Conservation (phyloP, 1,284 basidiomycete species). For the Ustilago bromivora region DNA sequence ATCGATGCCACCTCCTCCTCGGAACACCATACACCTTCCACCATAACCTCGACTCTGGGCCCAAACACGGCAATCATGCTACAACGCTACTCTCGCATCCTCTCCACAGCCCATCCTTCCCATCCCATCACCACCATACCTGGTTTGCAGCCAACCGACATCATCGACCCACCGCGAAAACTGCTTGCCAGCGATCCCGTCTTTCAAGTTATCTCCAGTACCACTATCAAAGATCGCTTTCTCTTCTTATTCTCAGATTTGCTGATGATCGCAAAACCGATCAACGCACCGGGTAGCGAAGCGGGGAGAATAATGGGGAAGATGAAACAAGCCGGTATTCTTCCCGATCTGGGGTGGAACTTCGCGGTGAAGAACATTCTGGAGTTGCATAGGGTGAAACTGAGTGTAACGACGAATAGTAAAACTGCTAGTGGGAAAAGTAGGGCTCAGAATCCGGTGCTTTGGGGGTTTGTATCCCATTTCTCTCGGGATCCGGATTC, state of each 20-base stretch:
- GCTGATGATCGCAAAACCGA: slow-evolving; percentile 79
- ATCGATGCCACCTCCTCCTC: slow-evolving; percentile 18
- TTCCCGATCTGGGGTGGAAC: slow-evolving; percentile 54
- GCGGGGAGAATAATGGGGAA: slow-evolving; percentile 74
- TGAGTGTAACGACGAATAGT: slow-evolving; percentile 48
- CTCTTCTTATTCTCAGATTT: slow-evolving; percentile 95
- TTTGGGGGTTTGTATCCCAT: slow-evolving; percentile 78
- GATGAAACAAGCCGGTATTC: slow-evolving; percentile 37
- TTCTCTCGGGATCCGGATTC: slow-evolving; percentile 72
- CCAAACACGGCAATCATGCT: slow-evolving; percentile 57
- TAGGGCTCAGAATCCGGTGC: slow-evolving; percentile 48
- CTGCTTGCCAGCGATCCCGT: slow-evolving; percentile 86
- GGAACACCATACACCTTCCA: slow-evolving; percentile 8
- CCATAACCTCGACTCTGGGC: slow-evolving; percentile 26
- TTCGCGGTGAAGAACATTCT: slow-evolving; percentile 59
- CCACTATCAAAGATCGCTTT: slow-evolving; percentile 95
- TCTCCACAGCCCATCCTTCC: slow-evolving; percentile 26
- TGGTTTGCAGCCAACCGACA: slow-evolving; percentile 45
- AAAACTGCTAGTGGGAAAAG: slow-evolving; percentile 35
- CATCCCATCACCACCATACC: slow-evolving; percentile 14
- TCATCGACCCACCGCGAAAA: slow-evolving; percentile 83
- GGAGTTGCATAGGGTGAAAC: slow-evolving; percentile 49
- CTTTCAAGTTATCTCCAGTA: slow-evolving; percentile 90
- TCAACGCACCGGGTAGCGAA: slow-evolving; percentile 74
- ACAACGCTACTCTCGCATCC: slow-evolving; percentile 58